A percentile compares a stretch with the other conserved stretches of the same genome.
These are phyloP conservation scores for Oenanthe sinensis DNA, from an alignment of 129 eudicot genomes.

Conservation along the genomic window DNA sequence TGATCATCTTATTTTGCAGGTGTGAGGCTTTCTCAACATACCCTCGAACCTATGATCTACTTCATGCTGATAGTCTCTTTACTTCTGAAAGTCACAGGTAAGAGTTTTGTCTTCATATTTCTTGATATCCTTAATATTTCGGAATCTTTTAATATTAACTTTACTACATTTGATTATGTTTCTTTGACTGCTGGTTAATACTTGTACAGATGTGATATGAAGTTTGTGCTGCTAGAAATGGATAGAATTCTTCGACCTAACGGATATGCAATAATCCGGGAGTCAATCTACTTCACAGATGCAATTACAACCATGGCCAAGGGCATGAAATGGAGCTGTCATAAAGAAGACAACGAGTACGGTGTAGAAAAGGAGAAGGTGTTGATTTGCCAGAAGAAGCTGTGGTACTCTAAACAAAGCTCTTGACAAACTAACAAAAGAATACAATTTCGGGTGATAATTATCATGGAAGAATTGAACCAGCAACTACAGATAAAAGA, in stretches of 20 bases:
- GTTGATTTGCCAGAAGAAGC: conserved; percentile 58
- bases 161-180: not conserved
- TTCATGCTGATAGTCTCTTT: conserved; percentile 84
- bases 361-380: conserved; percentile 43
- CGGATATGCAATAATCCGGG: conserved; percentile 52
- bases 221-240: conserved; percentile 57
- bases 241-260: conserved; percentile 56
- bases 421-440: conserved; percentile 22
- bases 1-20: conserved; percentile 31
- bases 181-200: not conserved
- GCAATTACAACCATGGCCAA: conserved; percentile 37
- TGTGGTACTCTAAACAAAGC: conserved; percentile 51
- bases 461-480: not conserved
- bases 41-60: conserved; percentile 95
- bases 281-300: conserved; percentile 35
- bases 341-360: conserved; percentile 43
- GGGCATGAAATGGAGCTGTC: conserved; percentile 62
- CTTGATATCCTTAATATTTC: not conserved
- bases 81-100: conserved; percentile 97
- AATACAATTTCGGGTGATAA: conserved; percentile 3
- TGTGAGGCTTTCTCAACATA: conserved; percentile 98
- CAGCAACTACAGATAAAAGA: conserved; percentile 9
- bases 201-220: conserved; percentile 57
- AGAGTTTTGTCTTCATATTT: not conserved
- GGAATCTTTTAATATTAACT: not conserved